Evolutionary conservation across 805 yeast genomes (phyloP).

Genomic region (Alloascoidea hylecoeti): DNA sequence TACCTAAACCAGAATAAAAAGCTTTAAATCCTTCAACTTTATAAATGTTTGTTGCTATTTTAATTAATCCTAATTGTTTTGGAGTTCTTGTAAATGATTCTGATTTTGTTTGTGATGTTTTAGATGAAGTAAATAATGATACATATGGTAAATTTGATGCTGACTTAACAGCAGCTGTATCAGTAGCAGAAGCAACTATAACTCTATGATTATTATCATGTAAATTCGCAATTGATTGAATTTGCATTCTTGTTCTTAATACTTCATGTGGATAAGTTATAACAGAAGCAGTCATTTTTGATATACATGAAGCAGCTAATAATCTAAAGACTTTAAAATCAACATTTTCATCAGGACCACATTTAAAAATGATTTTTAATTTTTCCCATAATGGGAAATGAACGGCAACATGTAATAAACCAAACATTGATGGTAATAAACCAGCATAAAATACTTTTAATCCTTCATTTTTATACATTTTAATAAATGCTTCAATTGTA

Average conservation of each 20-base stretch:
- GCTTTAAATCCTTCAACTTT: slow-evolving; percentile 64
- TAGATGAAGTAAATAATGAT: slow-evolving; percentile 17
- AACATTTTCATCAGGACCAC: slow-evolving; percentile 13
- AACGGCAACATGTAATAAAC: slow-evolving; percentile 85
- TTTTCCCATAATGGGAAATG: slow-evolving; percentile 91
- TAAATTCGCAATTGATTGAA: slow-evolving; percentile 19
- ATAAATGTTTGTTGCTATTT: slow-evolving; percentile 26
- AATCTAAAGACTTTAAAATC: slow-evolving; percentile 22
- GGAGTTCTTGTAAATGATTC: slow-evolving; percentile 8
- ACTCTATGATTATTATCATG: no score
- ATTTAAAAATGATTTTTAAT: slow-evolving; percentile 41
- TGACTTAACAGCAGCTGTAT: no score
- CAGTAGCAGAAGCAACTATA: no score
- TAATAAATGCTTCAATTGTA: slow-evolving; percentile 70
- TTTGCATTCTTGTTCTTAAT: slow-evolving; percentile 81
- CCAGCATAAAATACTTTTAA: slow-evolving; percentile 75
- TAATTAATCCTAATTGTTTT: slow-evolving; percentile 15
- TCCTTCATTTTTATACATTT: slow-evolving; percentile 76
- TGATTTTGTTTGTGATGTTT: slow-evolving; percentile 14
- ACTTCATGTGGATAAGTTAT: slow-evolving; percentile 95
- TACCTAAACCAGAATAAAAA: slow-evolving; percentile 79
- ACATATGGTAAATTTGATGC: background rate
- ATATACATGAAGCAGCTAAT: slow-evolving; percentile 56
- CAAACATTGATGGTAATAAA: slow-evolving; percentile 78
- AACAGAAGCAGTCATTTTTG: slow-evolving; percentile 81